phyloP scores from a whole-genome alignment of 306 rosid genomes.

The Malus sylvestris region DNA sequence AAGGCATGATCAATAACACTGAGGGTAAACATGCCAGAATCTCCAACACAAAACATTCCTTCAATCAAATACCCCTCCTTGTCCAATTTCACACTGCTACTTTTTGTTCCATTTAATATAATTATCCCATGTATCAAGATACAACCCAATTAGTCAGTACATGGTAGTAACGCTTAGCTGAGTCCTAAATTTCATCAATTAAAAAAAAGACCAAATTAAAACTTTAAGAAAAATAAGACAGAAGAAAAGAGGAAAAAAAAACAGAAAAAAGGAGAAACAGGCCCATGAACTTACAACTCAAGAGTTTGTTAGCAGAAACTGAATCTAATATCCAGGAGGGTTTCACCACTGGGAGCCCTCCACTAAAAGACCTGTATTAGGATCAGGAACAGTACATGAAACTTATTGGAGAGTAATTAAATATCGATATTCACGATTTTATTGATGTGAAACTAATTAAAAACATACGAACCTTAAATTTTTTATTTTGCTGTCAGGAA shows the following conservation, averaged over 20 bases:
- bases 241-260: not conserved
- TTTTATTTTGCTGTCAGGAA: conserved; percentile 65
- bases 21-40: not conserved
- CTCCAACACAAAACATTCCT: not conserved
- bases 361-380: conserved; percentile 68
- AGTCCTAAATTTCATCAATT: not conserved
- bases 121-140: not conserved
- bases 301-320: conserved; percentile 62
- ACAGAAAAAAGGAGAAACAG: not conserved
- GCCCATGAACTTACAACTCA: conserved; percentile 59
- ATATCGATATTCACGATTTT: not conserved
- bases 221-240: not conserved
- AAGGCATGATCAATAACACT: not conserved
- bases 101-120: not conserved
- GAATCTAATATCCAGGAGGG: conserved; percentile 91
- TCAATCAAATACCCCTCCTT: not conserved
- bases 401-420: not conserved
- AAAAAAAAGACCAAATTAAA: conserved; percentile 1
- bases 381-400: conserved; percentile 22
- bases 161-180: not conserved
- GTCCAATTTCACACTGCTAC: not conserved
- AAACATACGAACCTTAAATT: conserved; percentile 56
- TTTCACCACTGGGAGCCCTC: conserved; percentile 86
- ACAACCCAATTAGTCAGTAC: not conserved
- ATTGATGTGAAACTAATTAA: not conserved